A percentile compares a stretch with the other conserved stretches of the same genome.
phyloP scores from a whole-genome alignment of 495 filamentous ascomycete species.

The Endocarpon pusillum region DNA sequence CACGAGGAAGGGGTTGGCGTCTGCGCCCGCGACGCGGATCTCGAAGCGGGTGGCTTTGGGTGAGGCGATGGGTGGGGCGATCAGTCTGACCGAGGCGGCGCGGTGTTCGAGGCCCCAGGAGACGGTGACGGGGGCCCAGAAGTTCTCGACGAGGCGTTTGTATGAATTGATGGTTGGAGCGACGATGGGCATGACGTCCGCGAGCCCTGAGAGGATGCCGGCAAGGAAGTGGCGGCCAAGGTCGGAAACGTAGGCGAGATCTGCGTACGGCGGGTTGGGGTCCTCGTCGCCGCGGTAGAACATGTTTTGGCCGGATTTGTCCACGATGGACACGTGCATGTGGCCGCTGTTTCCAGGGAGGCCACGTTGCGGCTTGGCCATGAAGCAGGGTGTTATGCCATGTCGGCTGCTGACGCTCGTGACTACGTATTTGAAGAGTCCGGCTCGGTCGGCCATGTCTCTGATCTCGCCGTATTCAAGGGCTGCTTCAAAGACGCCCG shows the following conservation, averaged over 20 bases:
- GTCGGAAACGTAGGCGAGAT: conserved; percentile 67
- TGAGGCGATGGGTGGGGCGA: conserved; percentile 68
- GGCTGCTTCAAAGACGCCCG: conserved; percentile 88
- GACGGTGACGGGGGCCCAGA: conserved; percentile 95
- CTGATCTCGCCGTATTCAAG: conserved; percentile 71
- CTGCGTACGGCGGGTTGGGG: conserved; percentile 47
- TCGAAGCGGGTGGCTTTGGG: conserved; percentile 81
- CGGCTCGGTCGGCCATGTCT: conserved; percentile 79
- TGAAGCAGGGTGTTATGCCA: conserved; percentile 92
- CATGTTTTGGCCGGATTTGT: conserved; percentile 55
- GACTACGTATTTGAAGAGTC: conserved; percentile 86
- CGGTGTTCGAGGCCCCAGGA: conserved; percentile 95
- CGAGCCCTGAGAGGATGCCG: conserved; percentile 71
- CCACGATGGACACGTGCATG: conserved; percentile 78
- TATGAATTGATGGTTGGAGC: conserved; percentile 94
- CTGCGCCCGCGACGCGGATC: conserved; percentile 77
- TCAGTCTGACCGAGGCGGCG: conserved; percentile 76
- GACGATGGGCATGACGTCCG: conserved; percentile 88
- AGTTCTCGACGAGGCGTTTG: conserved; percentile 94
- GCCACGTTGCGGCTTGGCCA: conserved; percentile 90
- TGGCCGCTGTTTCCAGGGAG: conserved; percentile 88
- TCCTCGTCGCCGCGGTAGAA: conserved; percentile 59
- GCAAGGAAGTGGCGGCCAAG: conserved; percentile 87
- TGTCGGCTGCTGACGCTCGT: conserved; percentile 71
- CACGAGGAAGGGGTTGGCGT: conserved; percentile 80